A percentile compares a stretch with the other conserved stretches of the same genome.
These are phyloP conservation scores for Alternaria ethzedia DNA, from an alignment of 2,329 filamentous ascomycete genomes.

Conservation along the genomic window DNA sequence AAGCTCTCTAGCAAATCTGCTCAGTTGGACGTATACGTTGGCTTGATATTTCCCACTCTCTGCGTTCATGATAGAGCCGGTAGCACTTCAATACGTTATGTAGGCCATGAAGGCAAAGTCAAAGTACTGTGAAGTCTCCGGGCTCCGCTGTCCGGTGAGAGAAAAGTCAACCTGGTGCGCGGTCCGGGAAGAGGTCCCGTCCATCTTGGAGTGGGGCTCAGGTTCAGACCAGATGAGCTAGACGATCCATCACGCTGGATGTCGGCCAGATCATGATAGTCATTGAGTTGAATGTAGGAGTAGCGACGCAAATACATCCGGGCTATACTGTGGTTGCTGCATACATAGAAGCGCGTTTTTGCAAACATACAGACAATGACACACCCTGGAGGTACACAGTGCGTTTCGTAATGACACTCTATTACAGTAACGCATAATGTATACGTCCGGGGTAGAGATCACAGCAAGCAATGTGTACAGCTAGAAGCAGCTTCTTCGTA, in stretches of 20 bases:
- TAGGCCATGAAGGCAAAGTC: background rate
- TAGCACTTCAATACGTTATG: background rate
- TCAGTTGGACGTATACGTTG: background rate
- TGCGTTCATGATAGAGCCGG: background rate
- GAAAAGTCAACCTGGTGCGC: background rate
- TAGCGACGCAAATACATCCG: background rate
- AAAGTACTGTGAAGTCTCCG: background rate
- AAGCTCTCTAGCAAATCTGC: background rate
- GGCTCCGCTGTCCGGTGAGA: background rate
- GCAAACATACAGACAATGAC: background rate
- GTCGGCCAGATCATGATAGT: background rate
- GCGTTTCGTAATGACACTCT: background rate
- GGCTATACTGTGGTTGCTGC: background rate
- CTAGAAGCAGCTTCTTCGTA: background rate
- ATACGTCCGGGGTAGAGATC: background rate
- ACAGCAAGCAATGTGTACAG: background rate
- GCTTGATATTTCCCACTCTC: background rate
- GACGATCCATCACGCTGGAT: background rate
- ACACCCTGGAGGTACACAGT: background rate
- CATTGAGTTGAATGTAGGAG: background rate
- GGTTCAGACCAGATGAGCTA: background rate
- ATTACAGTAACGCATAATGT: background rate
- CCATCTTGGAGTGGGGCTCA: background rate
- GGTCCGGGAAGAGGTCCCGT: background rate
- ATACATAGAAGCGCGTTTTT: background rate